Conservation (phyloP, 192 early-diverging fungal genomes). For the Umbelopsis isabellina region DNA sequence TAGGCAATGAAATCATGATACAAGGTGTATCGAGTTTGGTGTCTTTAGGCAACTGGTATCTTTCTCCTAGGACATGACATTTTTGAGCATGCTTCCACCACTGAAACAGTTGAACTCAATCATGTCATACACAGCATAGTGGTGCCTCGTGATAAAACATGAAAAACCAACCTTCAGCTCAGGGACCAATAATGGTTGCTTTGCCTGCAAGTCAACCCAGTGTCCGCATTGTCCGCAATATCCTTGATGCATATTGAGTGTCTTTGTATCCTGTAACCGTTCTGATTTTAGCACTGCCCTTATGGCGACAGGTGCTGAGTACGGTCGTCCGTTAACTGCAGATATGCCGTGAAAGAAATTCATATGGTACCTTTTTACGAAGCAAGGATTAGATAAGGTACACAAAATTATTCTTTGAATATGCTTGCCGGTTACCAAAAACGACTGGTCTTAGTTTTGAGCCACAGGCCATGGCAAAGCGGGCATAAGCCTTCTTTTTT, state of each 20-base stretch:
- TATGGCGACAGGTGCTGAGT: not conserved
- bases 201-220: conserved; percentile 16
- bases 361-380: conserved; percentile 14
- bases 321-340: conserved; percentile 1
- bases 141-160: not conserved
- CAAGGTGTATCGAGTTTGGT: not conserved
- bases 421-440: conserved; percentile 1
- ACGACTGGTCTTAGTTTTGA: conserved; percentile 17
- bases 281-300: not conserved
- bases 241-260: conserved; percentile 1
- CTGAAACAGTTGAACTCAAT: not conserved
- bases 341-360: conserved; percentile 20
- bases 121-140: not conserved
- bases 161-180: not conserved
- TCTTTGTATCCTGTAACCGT: not conserved
- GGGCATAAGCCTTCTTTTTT: conserved; percentile 16
- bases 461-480: conserved; percentile 5
- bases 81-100: conserved; percentile 16
- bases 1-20: not conserved
- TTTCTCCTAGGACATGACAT: conserved; percentile 18
- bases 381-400: not conserved
- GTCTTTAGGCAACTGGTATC: not conserved
- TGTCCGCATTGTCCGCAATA: conserved; percentile 17
- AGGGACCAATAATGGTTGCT: not conserved
- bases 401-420: not conserved